Percentiles rank a stretch among this genome's conserved stretches.
phyloP scores from a whole-genome alignment of 768 basidiomycete genomes.

The Macrolepiota dolichaula region DNA sequence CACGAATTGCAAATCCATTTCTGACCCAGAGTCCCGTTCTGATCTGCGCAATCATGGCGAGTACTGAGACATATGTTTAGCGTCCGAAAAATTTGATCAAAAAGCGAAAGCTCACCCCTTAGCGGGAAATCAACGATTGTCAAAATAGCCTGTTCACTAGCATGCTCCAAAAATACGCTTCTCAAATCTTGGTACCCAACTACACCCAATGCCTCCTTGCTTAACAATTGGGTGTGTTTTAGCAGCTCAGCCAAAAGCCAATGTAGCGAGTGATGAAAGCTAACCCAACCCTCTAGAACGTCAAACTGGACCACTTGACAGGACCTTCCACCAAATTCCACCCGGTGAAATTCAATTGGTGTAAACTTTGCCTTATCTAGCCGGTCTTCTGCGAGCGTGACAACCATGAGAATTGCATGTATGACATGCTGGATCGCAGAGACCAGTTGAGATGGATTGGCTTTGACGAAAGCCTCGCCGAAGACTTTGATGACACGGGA shows the following conservation, averaged over 20 bases:
- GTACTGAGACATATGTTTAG: slow-evolving; percentile 41
- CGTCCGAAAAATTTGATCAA: neutral
- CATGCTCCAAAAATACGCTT: slow-evolving; percentile 58
- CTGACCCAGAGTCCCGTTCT: slow-evolving; percentile 96
- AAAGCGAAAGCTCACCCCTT: slow-evolving; percentile 54
- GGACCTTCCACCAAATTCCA: slow-evolving; percentile 55
- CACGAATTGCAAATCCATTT: slow-evolving; percentile 93
- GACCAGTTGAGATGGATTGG: neutral
- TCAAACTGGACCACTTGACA: slow-evolving; percentile 76
- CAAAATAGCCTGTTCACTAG: slow-evolving; percentile 66
- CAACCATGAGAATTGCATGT: slow-evolving; percentile 68
- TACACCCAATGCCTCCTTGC: slow-evolving; percentile 47
- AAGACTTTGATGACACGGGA: slow-evolving; percentile 87
- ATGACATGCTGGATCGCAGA: slow-evolving; percentile 24
- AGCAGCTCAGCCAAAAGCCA: slow-evolving; percentile 89
- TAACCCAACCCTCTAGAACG: slow-evolving; percentile 77
- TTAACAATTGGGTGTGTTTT: slow-evolving; percentile 74
- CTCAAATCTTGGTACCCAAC: slow-evolving; percentile 53
- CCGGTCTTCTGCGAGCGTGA: slow-evolving; percentile 62
- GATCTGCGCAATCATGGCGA: slow-evolving; percentile 92
- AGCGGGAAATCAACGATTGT: slow-evolving; percentile 86
- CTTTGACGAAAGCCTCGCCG: slow-evolving; percentile 61
- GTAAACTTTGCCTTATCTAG: slow-evolving; percentile 65
- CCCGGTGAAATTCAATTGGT: slow-evolving; percentile 60
- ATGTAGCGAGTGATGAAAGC: slow-evolving; percentile 90